Percentiles rank a stretch among this genome's conserved stretches.
Conservation (phyloP, 306 rosid species). For the Trifolium subterraneum region DNA sequence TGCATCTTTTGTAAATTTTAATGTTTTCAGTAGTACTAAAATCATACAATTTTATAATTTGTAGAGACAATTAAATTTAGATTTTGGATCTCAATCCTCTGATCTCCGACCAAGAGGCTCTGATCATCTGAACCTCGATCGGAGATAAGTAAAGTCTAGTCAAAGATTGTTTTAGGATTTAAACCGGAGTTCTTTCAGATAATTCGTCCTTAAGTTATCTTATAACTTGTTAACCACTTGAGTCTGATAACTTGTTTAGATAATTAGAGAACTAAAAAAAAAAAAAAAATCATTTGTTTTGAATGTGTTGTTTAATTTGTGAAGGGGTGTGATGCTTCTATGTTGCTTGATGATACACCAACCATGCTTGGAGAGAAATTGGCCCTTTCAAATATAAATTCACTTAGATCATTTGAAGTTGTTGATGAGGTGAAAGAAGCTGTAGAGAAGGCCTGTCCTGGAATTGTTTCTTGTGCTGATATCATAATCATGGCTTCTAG, state of each 20-base stretch:
- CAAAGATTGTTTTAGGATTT: background rate
- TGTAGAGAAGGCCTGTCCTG: slow-evolving; percentile 66
- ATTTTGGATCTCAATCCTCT: no score
- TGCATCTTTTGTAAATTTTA: background rate
- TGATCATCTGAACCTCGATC: no score
- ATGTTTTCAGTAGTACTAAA: no score
- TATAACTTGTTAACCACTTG: no score
- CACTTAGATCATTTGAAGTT: slow-evolving; percentile 79
- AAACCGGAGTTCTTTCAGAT: no score
- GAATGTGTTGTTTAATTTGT: slow-evolving; percentile 1
- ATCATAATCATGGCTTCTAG: slow-evolving; percentile 83
- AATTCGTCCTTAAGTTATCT: no score
- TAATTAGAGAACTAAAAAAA: background rate
- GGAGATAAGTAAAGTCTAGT: background rate
- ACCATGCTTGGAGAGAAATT: slow-evolving; percentile 81
- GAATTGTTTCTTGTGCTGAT: slow-evolving; percentile 90
- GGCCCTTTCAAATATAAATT: slow-evolving; percentile 78
- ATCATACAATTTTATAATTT: background rate
- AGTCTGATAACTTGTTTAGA: background rate
- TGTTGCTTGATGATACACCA: slow-evolving; percentile 90
- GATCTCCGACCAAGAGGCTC: background rate
- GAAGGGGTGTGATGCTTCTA: slow-evolving; percentile 89
- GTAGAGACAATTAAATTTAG: no score
- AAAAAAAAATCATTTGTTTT: no score
- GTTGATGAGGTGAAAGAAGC: slow-evolving; percentile 75